These are phyloP conservation scores for Globisporangium barbulae DNA, from an alignment of 352 stramenopile genomes.

Conservation along the genomic window DNA sequence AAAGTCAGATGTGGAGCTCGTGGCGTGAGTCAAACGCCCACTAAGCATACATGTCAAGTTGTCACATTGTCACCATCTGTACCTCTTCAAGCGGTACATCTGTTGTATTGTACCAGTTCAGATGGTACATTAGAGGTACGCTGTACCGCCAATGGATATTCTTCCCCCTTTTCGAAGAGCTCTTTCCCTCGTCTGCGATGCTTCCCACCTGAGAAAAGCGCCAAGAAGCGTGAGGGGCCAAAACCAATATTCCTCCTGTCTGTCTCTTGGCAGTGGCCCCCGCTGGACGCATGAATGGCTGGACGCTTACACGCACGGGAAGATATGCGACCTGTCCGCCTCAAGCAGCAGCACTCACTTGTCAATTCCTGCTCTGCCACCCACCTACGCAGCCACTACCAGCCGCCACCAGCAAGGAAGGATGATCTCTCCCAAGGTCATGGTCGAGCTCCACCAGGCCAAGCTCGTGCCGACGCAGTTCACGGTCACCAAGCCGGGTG, in stretches of 20 bases:
- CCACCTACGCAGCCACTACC: neutral
- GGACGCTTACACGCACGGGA: neutral
- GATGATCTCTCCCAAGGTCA: conserved; percentile 61
- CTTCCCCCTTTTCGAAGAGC: neutral
- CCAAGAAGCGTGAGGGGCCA: neutral
- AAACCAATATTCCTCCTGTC: neutral
- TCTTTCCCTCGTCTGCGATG: conserved; percentile 6
- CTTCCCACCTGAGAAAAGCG: conserved; percentile 5
- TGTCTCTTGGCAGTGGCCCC: neutral
- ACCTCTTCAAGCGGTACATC: neutral
- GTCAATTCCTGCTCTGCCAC: conserved; percentile 4
- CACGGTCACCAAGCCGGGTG: conserved; percentile 48
- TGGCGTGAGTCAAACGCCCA: neutral
- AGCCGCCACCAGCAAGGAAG: neutral
- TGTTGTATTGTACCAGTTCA: neutral
- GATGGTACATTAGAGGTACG: neutral
- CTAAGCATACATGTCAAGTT: neutral
- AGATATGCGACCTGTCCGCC: neutral
- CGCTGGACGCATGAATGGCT: neutral
- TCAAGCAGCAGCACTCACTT: conserved; percentile 2
- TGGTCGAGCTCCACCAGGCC: conserved; percentile 54
- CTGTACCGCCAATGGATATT: neutral
- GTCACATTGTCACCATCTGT: neutral
- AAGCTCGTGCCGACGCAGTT: conserved; percentile 55
- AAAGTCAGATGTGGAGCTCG: neutral